These are phyloP conservation scores for Trichoderma asperellum DNA, from an alignment of 2,329 filamentous ascomycete species.

Conservation along the genomic window DNA sequence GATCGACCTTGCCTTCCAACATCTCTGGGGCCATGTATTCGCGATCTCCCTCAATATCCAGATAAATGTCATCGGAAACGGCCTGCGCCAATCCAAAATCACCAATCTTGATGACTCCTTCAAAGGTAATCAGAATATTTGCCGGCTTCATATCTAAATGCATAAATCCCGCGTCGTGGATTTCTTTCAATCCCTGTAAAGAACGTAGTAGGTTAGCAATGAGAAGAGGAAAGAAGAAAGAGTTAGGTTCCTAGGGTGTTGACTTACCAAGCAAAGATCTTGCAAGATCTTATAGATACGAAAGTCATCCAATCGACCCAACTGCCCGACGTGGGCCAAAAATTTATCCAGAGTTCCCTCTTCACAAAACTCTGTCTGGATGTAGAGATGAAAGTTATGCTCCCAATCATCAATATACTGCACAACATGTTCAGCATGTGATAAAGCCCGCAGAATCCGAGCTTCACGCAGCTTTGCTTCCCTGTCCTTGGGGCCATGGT, in stretches of 20 bases:
- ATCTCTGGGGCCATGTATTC: slow-evolving; percentile 97
- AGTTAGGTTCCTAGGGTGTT: not conserved
- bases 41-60: slow-evolving; percentile 91
- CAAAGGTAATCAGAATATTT: slow-evolving; percentile 80
- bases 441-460: slow-evolving; percentile 73
- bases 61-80: slow-evolving; percentile 75
- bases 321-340: slow-evolving; percentile 77
- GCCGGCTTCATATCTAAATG: slow-evolving; percentile 86
- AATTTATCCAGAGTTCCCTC: slow-evolving; percentile 90
- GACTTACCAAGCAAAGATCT: slow-evolving; percentile 77
- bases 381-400: slow-evolving; percentile 81
- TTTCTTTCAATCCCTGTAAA: slow-evolving; percentile 78
- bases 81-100: slow-evolving; percentile 82
- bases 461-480: slow-evolving; percentile 84
- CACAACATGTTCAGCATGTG: slow-evolving; percentile 81
- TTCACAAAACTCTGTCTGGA: slow-evolving; percentile 96
- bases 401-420: slow-evolving; percentile 89
- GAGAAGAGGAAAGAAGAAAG: slow-evolving; percentile 11
- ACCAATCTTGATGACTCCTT: slow-evolving; percentile 81
- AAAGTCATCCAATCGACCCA: slow-evolving; percentile 91
- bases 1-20: slow-evolving; percentile 82
- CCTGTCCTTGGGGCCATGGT: slow-evolving; percentile 78
- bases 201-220: slow-evolving; percentile 27
- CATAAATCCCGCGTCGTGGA: slow-evolving; percentile 85
- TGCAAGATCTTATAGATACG: slow-evolving; percentile 97